These are phyloP conservation scores for Sophora flavescens DNA, from an alignment of 306 rosid genomes.

Conservation along the genomic window DNA sequence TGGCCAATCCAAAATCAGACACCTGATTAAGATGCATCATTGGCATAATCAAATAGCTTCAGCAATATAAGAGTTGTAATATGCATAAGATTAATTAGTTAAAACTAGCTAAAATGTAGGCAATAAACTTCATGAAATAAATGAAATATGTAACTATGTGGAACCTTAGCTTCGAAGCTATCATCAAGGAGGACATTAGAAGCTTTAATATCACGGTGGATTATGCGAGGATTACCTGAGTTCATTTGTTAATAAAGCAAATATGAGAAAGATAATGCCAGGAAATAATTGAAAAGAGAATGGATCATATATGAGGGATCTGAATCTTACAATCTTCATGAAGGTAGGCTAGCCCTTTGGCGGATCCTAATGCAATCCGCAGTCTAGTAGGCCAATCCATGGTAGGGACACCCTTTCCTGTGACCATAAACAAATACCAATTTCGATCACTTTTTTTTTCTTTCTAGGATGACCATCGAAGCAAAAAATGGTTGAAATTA, in stretches of 20 bases:
- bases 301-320: background rate
- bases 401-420: conserved; percentile 65
- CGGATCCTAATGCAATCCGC: conserved; percentile 77
- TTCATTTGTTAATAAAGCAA: background rate
- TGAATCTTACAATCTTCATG: conserved; percentile 80
- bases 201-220: conserved; percentile 81
- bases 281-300: background rate
- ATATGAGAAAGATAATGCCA: background rate
- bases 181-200: conserved; percentile 74
- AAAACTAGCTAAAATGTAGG: background rate
- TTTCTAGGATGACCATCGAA: background rate
- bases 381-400: conserved; percentile 82
- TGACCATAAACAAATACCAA: conserved; percentile 1
- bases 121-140: background rate
- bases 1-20: conserved; percentile 86
- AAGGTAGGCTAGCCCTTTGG: conserved; percentile 86
- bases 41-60: background rate
- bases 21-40: conserved; percentile 55
- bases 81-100: background rate
- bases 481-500: background rate
- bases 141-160: background rate
- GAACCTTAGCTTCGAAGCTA: conserved; percentile 85
- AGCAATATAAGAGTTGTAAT: background rate
- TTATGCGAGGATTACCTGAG: conserved; percentile 74
- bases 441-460: background rate